Percentiles rank a stretch among this genome's conserved stretches.
Evolutionary conservation across 495 filamentous ascomycete species (phyloP).

Genomic region (Hyphodiscus hymeniophilus): DNA sequence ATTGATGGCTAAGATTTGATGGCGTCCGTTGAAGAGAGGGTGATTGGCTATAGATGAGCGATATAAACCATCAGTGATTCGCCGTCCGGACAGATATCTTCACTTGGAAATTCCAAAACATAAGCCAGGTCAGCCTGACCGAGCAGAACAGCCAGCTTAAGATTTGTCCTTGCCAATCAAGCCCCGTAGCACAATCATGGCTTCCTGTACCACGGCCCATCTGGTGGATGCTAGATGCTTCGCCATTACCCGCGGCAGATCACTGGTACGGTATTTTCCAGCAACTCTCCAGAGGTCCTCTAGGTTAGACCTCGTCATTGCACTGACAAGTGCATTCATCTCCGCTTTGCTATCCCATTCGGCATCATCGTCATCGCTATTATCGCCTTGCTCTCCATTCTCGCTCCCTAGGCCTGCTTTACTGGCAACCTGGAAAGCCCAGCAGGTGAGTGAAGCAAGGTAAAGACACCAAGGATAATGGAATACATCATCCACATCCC

Average conservation of each 20-base stretch:
- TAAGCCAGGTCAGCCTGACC: too few relatives aligned
- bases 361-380: slow-evolving; percentile 25
- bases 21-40: too few relatives aligned
- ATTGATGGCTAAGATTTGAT: too few relatives aligned
- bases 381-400: slow-evolving; percentile 6
- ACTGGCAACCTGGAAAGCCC: slow-evolving; percentile 33
- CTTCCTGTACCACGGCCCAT: slow-evolving; percentile 50
- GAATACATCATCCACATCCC: slow-evolving; percentile 41
- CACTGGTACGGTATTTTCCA: slow-evolving; percentile 24
- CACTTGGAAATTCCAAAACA: too few relatives aligned
- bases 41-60: too few relatives aligned
- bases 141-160: too few relatives aligned
- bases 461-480: slow-evolving; percentile 52
- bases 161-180: slow-evolving; percentile 22
- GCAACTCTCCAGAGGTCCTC: slow-evolving; percentile 23
- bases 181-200: slow-evolving; percentile 41
- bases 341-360: slow-evolving; percentile 34
- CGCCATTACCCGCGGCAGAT: slow-evolving; percentile 39
- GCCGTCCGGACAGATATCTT: too few relatives aligned
- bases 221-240: slow-evolving; percentile 42
- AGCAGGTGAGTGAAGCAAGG: slow-evolving; percentile 42
- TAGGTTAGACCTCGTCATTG: slow-evolving; percentile 20
- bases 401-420: slow-evolving; percentile 5
- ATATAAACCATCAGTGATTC: too few relatives aligned
- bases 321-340: slow-evolving; percentile 29